Percentiles rank a stretch among this genome's conserved stretches.
Evolutionary conservation across 75 land plant genomes (phyloP).

Genomic region (Chamaecyparis obtusa): DNA sequence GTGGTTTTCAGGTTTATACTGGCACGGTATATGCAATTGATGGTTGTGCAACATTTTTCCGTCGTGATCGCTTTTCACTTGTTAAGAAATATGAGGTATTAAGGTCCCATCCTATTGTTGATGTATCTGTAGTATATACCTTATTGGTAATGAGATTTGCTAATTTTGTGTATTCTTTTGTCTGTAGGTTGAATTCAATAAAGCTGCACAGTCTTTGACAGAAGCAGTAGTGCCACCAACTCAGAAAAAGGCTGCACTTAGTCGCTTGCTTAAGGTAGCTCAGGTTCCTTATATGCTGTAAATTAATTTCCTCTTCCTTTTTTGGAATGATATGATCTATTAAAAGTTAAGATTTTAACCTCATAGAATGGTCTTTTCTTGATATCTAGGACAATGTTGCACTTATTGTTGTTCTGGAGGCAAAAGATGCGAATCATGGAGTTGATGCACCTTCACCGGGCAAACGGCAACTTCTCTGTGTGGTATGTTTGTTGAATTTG

Average conservation of each 20-base stretch:
- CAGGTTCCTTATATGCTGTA: not conserved
- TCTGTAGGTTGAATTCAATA: slow-evolving; percentile 94
- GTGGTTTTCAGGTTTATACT: slow-evolving; percentile 66
- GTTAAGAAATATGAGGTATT: slow-evolving; percentile 99
- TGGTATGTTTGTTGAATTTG: slow-evolving; percentile 44
- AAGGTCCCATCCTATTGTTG: not conserved
- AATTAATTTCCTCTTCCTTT: not conserved
- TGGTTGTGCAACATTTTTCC: slow-evolving; percentile 99
- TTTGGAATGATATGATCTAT: not conserved
- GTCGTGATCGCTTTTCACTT: slow-evolving; percentile 82
- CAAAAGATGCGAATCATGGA: slow-evolving; percentile 64
- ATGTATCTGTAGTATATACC: not conserved
- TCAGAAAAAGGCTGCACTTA: slow-evolving; percentile 81
- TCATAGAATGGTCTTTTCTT: not conserved
- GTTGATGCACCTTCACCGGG: slow-evolving; percentile 64
- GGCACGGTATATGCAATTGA: slow-evolving; percentile 69
- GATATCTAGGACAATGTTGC: slow-evolving; percentile 93
- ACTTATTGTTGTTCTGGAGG: slow-evolving; percentile 86
- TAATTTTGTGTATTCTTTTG: slow-evolving; percentile 2
- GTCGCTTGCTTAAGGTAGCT: slow-evolving; percentile 81
- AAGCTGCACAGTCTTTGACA: slow-evolving; percentile 95
- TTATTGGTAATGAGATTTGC: not conserved
- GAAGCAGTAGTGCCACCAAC: slow-evolving; percentile 64
- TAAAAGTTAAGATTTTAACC: not conserved
- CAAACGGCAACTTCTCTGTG: slow-evolving; percentile 92